Percentiles rank a stretch among this genome's conserved stretches.
Evolutionary conservation across 495 filamentous ascomycete species (phyloP).

Genomic region (Recurvomyces mirabilis): DNA sequence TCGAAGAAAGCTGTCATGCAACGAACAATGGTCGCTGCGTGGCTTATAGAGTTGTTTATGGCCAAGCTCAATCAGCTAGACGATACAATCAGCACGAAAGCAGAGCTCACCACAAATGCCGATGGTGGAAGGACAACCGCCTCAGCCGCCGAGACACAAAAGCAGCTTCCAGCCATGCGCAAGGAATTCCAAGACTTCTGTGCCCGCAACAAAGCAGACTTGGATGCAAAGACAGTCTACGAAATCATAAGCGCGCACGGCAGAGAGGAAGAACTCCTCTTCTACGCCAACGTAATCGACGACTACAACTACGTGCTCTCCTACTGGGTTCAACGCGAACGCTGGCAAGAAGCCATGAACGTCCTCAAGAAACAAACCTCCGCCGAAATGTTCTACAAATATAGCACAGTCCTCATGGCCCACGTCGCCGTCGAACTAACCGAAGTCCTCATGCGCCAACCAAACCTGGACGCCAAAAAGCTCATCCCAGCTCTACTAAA

Average conservation of each 20-base stretch:
- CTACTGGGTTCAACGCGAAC: constrained; percentile 94
- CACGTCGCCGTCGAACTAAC: constrained; percentile 73
- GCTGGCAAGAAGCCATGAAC: constrained; percentile 79
- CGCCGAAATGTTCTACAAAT: constrained; percentile 86
- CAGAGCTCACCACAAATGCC: constrained; percentile 63
- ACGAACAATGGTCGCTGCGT: constrained; percentile 84
- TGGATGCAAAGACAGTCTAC: constrained; percentile 86
- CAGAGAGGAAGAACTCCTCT: constrained; percentile 81
- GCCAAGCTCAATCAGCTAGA: constrained; percentile 89
- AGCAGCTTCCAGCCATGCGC: constrained; percentile 57
- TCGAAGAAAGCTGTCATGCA: constrained; percentile 86
- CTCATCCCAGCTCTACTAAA: constrained; percentile 87
- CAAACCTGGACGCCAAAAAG: constrained; percentile 72
- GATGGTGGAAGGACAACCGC: constrained; percentile 26
- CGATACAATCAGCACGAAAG: constrained; percentile 83
- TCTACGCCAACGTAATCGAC: constrained; percentile 73
- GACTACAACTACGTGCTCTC: constrained; percentile 91
- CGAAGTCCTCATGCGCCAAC: constrained; percentile 87
- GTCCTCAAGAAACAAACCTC: constrained; percentile 87
- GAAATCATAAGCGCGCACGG: constrained; percentile 94
- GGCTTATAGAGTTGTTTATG: constrained; percentile 96
- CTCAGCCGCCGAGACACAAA: constrained; percentile 46
- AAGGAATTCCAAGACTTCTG: constrained; percentile 82
- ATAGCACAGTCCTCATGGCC: constrained; percentile 90
- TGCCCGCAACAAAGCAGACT: constrained; percentile 66